Evolutionary conservation across 768 basidiomycete species (phyloP).

Genomic region (Pulveroboletus sp.): DNA sequence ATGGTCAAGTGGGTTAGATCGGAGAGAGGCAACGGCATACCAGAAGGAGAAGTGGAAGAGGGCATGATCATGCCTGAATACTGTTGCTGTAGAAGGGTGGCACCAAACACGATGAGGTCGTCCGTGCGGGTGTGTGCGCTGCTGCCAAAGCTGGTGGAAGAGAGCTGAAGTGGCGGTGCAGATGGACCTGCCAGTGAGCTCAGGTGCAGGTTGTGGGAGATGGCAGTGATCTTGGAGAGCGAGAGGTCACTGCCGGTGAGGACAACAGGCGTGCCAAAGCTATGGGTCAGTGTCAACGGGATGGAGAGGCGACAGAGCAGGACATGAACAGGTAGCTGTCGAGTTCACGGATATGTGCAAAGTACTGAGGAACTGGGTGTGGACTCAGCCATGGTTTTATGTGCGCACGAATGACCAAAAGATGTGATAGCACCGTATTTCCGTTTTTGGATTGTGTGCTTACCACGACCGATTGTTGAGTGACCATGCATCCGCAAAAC

Average conservation of each 20-base stretch:
- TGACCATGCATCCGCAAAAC: no score
- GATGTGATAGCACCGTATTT: no score
- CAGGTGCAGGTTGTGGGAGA: slow-evolving; percentile 58
- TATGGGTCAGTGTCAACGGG: slow-evolving; percentile 25
- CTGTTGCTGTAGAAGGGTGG: slow-evolving; percentile 84
- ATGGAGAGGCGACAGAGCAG: neutral
- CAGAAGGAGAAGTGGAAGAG: slow-evolving; percentile 36
- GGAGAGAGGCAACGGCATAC: slow-evolving; percentile 52
- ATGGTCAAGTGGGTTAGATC: slow-evolving; percentile 65
- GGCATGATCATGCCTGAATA: slow-evolving; percentile 68
- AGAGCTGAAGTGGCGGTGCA: slow-evolving; percentile 22
- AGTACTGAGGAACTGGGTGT: slow-evolving; percentile 39
- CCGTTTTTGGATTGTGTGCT: no score
- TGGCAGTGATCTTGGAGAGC: slow-evolving; percentile 74
- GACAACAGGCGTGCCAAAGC: slow-evolving; percentile 59
- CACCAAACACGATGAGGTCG: slow-evolving; percentile 67
- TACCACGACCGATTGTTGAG: no score
- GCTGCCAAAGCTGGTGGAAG: slow-evolving; percentile 78
- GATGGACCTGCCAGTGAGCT: no score
- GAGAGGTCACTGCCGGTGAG: slow-evolving; percentile 72
- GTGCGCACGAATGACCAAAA: slow-evolving; percentile 11
- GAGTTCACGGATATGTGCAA: slow-evolving; percentile 60
- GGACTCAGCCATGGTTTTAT: slow-evolving; percentile 3
- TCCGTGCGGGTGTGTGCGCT: slow-evolving; percentile 84
- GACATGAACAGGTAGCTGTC: slow-evolving; percentile 58